A percentile compares a stretch with the other conserved stretches of the same genome.
Conservation (phyloP, 2,329 filamentous ascomycete genomes). For the Byssoonygena ceratinophila region DNA sequence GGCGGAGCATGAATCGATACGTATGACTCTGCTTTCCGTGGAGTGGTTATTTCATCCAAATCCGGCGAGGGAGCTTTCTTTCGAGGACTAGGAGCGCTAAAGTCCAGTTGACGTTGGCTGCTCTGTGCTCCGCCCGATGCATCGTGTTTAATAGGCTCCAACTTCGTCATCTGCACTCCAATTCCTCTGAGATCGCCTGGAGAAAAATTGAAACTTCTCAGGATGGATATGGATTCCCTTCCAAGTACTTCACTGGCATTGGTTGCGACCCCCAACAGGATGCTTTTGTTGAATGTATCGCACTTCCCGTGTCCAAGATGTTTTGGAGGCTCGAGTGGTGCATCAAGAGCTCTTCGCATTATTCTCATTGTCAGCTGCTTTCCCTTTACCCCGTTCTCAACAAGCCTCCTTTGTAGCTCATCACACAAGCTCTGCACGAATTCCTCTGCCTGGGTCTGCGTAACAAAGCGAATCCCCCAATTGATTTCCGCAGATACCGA, state of each 20-base stretch:
- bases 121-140: conserved; percentile 49
- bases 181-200: conserved; percentile 88
- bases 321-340: conserved; percentile 82
- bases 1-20: conserved; percentile 25
- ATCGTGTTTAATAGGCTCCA: conserved; percentile 62
- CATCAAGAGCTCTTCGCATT: conserved; percentile 76
- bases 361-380: conserved; percentile 87
- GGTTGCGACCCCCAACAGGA: conserved; percentile 71
- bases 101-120: conserved; percentile 69
- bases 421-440: conserved; percentile 77
- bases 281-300: conserved; percentile 84
- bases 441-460: conserved; percentile 81
- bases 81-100: conserved; percentile 40
- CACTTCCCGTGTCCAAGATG: conserved; percentile 93
- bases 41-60: conserved; percentile 41
- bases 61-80: conserved; percentile 28
- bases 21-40: conserved; percentile 28
- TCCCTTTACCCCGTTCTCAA: conserved; percentile 77
- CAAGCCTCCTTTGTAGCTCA: conserved; percentile 68
- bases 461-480: conserved; percentile 94
- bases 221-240: conserved; percentile 73
- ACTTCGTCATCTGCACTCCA: conserved; percentile 84
- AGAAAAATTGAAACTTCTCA: conserved; percentile 71
- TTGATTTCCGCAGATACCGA: conserved; percentile 96
- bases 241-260: conserved; percentile 60